Evolutionary conservation across 2,329 filamentous ascomycete genomes (phyloP).

Genomic region (Colletotrichum eleusines): DNA sequence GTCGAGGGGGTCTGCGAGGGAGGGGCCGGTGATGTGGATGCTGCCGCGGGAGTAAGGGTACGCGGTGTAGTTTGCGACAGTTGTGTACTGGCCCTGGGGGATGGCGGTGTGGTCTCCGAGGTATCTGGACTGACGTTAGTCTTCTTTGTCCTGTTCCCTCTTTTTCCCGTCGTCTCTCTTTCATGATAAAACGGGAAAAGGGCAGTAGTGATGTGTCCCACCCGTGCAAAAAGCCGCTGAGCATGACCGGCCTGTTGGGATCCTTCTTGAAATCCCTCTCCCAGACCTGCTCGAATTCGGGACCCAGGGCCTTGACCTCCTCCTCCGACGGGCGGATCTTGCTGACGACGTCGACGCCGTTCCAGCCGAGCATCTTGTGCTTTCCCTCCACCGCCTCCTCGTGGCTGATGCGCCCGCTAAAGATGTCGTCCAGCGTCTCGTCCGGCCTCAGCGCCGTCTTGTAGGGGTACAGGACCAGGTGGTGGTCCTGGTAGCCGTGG

Average conservation of each 20-base stretch:
- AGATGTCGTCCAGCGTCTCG: conserved; percentile 57
- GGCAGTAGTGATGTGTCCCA: conserved; percentile 10
- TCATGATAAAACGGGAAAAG: not conserved
- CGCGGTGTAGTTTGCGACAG: conserved; percentile 63
- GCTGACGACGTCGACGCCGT: conserved; percentile 63
- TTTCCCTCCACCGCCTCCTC: conserved; percentile 44
- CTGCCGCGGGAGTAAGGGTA: conserved; percentile 72
- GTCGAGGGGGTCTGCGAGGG: conserved; percentile 54
- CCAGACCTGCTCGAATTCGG: conserved; percentile 63
- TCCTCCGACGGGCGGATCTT: conserved; percentile 66
- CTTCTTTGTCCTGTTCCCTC: accelerated
- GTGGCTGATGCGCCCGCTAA: conserved; percentile 43
- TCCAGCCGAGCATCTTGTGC: conserved; percentile 63
- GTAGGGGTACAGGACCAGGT: conserved; percentile 65
- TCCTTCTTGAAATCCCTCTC: conserved; percentile 59
- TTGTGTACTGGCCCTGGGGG: conserved; percentile 60
- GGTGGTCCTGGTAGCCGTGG: conserved; percentile 61
- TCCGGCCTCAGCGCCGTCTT: conserved; percentile 56
- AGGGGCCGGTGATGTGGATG: conserved; percentile 63
- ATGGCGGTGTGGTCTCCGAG: conserved; percentile 53
- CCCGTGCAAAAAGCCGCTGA: conserved; percentile 44
- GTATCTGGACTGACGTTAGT: conserved; percentile 40
- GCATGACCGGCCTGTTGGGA: conserved; percentile 45
- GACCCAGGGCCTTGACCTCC: conserved; percentile 63
- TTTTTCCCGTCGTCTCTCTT: no score